These are phyloP conservation scores for Solanum bulbocastanum DNA, from an alignment of 257 asterid species.

Conservation along the genomic window DNA sequence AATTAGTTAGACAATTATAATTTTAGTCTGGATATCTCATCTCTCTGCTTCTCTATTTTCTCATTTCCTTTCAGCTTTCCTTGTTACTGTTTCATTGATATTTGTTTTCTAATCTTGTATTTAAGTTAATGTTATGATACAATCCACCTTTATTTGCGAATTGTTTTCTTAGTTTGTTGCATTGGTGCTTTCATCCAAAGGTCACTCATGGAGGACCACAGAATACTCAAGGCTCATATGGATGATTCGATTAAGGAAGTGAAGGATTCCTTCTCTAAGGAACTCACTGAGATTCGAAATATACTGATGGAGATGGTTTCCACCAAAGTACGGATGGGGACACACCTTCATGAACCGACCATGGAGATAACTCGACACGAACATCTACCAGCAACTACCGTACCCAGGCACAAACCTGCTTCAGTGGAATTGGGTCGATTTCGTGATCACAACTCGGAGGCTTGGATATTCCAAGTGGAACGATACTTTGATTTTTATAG, in stretches of 20 bases:
- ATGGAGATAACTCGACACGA: too few relatives aligned
- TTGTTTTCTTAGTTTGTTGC: not conserved
- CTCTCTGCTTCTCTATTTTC: too few relatives aligned
- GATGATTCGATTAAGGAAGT: not conserved
- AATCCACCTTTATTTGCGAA: too few relatives aligned
- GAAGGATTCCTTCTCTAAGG: not conserved
- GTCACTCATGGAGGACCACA: not conserved
- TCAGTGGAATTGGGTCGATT: not conserved
- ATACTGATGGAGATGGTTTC: not conserved
- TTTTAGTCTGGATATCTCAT: too few relatives aligned
- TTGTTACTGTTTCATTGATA: too few relatives aligned
- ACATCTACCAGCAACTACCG: not conserved
- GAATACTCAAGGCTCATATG: not conserved
- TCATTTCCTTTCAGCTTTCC: too few relatives aligned
- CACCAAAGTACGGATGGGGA: not conserved
- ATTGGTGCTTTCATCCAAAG: not conserved
- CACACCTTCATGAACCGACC: not conserved
- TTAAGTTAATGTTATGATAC: too few relatives aligned
- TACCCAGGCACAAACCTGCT: not conserved
- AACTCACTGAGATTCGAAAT: too few relatives aligned
- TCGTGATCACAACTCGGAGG: not conserved
- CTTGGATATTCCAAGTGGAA: not conserved
- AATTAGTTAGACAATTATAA: too few relatives aligned
- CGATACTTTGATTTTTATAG: not conserved
- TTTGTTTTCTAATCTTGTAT: too few relatives aligned